phyloP scores from a whole-genome alignment of 331 rosid genomes.

The Telfairia occidentalis region DNA sequence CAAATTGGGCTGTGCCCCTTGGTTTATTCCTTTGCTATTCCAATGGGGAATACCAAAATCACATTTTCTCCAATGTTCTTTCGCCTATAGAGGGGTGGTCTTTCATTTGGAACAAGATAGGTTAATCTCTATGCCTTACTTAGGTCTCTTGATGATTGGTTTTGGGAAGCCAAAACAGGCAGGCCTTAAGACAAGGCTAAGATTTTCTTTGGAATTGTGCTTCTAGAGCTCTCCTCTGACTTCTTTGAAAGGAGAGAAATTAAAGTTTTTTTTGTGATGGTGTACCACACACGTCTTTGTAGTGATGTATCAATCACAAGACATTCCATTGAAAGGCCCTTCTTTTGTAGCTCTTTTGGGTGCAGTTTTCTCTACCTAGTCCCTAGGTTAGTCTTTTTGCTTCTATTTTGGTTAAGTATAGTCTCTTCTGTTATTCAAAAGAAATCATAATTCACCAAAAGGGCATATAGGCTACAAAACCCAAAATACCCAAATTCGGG shows the following conservation, averaged over 20 bases:
- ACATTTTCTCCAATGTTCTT: not conserved
- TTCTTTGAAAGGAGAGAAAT: too few relatives aligned
- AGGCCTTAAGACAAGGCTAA: not conserved
- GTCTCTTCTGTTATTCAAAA: not conserved
- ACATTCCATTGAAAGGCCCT: not conserved
- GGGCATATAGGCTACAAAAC: not conserved
- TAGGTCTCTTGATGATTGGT: not conserved
- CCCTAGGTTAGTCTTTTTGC: not conserved
- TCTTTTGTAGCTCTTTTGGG: not conserved
- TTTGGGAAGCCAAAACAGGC: not conserved
- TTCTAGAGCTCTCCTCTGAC: too few relatives aligned
- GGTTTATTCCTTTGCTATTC: not conserved
- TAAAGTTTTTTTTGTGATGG: not conserved
- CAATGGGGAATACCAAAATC: not conserved
- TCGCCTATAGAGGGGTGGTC: not conserved
- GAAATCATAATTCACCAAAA: not conserved
- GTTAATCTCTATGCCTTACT: not conserved
- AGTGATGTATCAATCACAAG: not conserved
- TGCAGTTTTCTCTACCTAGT: not conserved
- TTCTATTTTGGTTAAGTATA: not conserved
- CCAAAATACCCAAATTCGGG: not conserved
- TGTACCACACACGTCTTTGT: not conserved
- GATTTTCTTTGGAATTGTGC: not conserved
- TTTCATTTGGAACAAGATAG: not conserved
- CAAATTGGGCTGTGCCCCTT: not conserved